These are phyloP conservation scores for Salvia splendens DNA, from an alignment of 257 asterid genomes.

Conservation along the genomic window DNA sequence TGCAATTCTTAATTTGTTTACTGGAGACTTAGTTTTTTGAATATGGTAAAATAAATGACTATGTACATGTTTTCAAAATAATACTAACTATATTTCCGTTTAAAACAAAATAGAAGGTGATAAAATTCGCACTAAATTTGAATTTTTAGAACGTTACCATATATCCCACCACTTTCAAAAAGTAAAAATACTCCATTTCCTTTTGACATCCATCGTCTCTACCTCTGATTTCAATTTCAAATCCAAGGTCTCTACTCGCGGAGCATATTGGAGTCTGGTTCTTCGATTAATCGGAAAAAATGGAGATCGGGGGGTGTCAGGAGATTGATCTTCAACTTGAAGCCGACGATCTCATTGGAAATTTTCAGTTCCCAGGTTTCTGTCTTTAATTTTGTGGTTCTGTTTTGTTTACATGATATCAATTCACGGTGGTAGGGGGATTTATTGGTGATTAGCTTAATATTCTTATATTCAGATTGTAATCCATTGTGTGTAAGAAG, in stretches of 20 bases:
- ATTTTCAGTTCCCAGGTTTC: conserved; percentile 50
- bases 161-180: conserved; percentile 10
- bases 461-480: not conserved
- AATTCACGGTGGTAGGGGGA: conserved; percentile 2
- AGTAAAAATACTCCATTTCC: conserved; percentile 5
- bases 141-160: not conserved
- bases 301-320: conserved; percentile 40
- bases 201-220: conserved; percentile 10
- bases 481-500: not conserved
- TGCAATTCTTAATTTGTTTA: too few relatives aligned
- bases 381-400: not conserved
- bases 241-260: conserved; percentile 22
- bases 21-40: too few relatives aligned
- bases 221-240: conserved; percentile 9
- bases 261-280: conserved; percentile 9
- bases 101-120: too few relatives aligned
- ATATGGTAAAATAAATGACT: too few relatives aligned
- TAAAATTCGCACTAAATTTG: not conserved
- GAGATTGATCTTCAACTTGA: conserved; percentile 47
- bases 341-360: conserved; percentile 45
- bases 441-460: not conserved
- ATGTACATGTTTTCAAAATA: too few relatives aligned
- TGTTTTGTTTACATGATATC: not conserved
- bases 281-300: conserved; percentile 21
- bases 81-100: not conserved